Base-by-base conservation (phyloP, 805 yeast species). In the Ogataea paraovalis region DNA sequence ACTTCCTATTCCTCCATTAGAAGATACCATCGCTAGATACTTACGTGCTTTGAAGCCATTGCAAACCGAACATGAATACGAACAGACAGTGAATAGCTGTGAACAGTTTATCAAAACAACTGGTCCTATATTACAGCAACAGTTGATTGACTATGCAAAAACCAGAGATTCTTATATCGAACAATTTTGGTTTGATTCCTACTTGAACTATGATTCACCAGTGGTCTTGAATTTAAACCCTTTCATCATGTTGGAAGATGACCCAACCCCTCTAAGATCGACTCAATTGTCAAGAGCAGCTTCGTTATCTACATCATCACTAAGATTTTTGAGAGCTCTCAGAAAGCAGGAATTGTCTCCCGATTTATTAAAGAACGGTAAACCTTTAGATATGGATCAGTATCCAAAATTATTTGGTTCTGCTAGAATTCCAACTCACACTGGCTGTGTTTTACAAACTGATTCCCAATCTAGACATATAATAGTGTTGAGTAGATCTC, bases 161-260 rank as follows among this genome's bases (percentile, higher is more conserved):
- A 69, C 82, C 14, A 71, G 88, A 52, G 81, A 86, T 43, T 84
- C 95, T 2, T 90, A 86, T 64, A 90, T 90, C 53, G 97, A 90
- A 67, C 96, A 90, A 65, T 90, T 90, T 65, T 90, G 97, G 97
- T 90, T 80, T 66, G 97, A 90, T 62, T 81, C 96, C 1, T 90
- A 90, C 65, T 73, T 90, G 55, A 83, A 83, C 64, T 87, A 86
- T 64, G 97, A 90, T 65, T 83, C 87, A 10, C 90, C 94, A 0
- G 96, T 90, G 36, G 97, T 90, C n/a, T 74, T 90, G 52, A 90
- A 90, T 66, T 76, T 90, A 57, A 90, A 90, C 60, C 97, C 97
- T 0, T 90, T 87, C 61, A 89, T 90, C 65, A 78, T 89, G 57
- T 75, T 90, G 51, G 96, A 90, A 64, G 97, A 90, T 61, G 97